Evolutionary conservation across 768 basidiomycete genomes (phyloP), one percentile per base, ranked within the genome.

Genomic region (Mycena galopus): DNA sequence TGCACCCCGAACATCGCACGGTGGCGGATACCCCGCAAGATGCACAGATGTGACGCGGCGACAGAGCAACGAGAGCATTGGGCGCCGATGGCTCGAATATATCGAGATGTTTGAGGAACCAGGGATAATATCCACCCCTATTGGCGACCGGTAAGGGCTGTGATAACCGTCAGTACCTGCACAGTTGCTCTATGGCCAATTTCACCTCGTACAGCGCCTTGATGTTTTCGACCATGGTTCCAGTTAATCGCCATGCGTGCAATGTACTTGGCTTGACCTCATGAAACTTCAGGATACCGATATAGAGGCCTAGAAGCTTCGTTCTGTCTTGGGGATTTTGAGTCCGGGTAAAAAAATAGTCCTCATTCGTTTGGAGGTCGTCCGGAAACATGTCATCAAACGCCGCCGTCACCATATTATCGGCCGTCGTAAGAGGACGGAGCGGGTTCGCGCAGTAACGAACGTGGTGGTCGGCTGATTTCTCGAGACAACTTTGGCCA

Each of bases 101-200:
- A 42, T 77, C 67, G 33, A 78, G 75, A 55, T 82, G 73, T 42
- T 78, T 53, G 44, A 79, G 64, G 61, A 82, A 80, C 81, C 81
- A 82, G 8, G 76, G 58, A 33, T 80, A 81, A 72, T 79, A 79
- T 8, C 17, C 65, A 7, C 78, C 81, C 30, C 76, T 67, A 25
- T 11, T 21, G 32, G 35, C 0, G 19, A 50, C 11, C 16, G 66
- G 65, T 4, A 63, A 10, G 11, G 27, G 7, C 71, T 72, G 51
- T 12, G 6, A 56, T 8, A 9, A 44, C 0, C 3, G 12, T 59
- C 35, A 64, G 50, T 12, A 39, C 47, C 6, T 9, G 19, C 47
- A 57, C 21, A 37, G 35, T 10, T 27, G 14, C 25, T 23, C 42
- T 33, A 30, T 7, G 29, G 17, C 7, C 42, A 29, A 14, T 14